Evolutionary conservation across 768 basidiomycete genomes (phyloP), one percentile per base, ranked within the genome.

Genomic region (Paxillus rubicundulus): DNA sequence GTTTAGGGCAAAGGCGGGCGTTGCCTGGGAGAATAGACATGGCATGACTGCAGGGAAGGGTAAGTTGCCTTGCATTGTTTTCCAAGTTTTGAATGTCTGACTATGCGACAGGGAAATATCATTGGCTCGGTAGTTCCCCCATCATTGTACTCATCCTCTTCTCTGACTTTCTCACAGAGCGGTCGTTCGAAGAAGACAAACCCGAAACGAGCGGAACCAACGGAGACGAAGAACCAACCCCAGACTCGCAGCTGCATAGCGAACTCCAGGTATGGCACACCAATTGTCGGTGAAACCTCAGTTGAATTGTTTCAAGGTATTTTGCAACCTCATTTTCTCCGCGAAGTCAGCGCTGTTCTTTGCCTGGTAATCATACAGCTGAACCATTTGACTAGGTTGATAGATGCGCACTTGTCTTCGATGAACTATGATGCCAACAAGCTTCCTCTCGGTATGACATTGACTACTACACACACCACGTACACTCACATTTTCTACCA

Each of bases 401-500:
- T 84, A 20, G 74, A 79, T 44, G 80, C 79, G 0, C 73, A 75
- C 39, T 64, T 85, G 60, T 78, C 79, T 14, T 78, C 80, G 5
- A 82, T 85, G 80, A 83, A 84, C 55, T 85, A 85, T 54, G 83
- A 85, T 60, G 83, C 82, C 4, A 77, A 78, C 58, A 85, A 84
- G 58, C 73, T 84, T 20, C 83, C 83, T 14, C 75, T 84, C 16
- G 83, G 82, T 75, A 62, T 41, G 12, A 16, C 9, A n/a, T 3
- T 45, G 9, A 39, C 5, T 32, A 6, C 12, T 24, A 1, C 3
- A 9, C 14, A 12, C n/a, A 16, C n/a, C 17, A 5, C 17, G 2
- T 17, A 12, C 4, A 18, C n/a, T 42, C 8, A 58, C 14, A 30
- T 45, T 27, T n/a, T 14, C 4, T n/a, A 17, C 42, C 13, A 81